phyloP scores from a whole-genome alignment of 2,329 filamentous ascomycete genomes.

The Colletotrichum sp. region DNA sequence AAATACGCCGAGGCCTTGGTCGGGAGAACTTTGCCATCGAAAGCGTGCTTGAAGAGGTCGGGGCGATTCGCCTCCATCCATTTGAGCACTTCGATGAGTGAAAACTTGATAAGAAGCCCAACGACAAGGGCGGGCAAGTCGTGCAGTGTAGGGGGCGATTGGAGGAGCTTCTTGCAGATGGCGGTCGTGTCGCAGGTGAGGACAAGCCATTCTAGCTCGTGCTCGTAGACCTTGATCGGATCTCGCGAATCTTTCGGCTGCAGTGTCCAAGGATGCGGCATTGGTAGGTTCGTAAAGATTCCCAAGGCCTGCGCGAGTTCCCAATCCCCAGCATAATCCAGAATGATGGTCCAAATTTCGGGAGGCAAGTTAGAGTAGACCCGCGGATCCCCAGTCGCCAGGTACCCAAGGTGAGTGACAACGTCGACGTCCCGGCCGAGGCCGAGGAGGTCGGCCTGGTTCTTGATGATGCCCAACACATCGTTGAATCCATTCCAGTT shows the following conservation, averaged over 20 bases:
- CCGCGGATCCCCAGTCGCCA: conserved; percentile 36
- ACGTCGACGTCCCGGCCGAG: conserved; percentile 74
- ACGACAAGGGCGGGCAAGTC: conserved; percentile 81
- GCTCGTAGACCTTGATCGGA: conserved; percentile 73
- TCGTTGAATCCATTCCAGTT: conserved; percentile 73
- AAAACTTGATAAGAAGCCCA: conserved; percentile 91
- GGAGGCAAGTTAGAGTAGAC: conserved; percentile 67
- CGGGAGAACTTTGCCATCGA: conserved; percentile 83
- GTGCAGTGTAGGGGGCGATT: conserved; percentile 72
- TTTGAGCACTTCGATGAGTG: conserved; percentile 77
- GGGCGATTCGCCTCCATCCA: conserved; percentile 67
- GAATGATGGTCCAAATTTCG: conserved; percentile 88
- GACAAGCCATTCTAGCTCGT: conserved; percentile 85
- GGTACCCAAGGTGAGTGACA: conserved; percentile 43
- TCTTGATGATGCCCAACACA: conserved; percentile 76
- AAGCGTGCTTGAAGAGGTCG: conserved; percentile 72
- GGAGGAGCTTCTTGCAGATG: conserved; percentile 76
- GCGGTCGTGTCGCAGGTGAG: conserved; percentile 73
- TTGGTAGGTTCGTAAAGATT: conserved; percentile 78
- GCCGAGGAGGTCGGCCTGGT: conserved; percentile 76
- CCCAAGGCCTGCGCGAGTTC: conserved; percentile 83
- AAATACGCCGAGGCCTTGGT: conserved; percentile 90
- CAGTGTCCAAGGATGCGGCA: conserved; percentile 72
- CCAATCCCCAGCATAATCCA: conserved; percentile 88
- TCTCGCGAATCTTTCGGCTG: conserved; percentile 66